Evolutionary conservation across 768 basidiomycete species (phyloP).

Genomic region (Pholiota conissans): DNA sequence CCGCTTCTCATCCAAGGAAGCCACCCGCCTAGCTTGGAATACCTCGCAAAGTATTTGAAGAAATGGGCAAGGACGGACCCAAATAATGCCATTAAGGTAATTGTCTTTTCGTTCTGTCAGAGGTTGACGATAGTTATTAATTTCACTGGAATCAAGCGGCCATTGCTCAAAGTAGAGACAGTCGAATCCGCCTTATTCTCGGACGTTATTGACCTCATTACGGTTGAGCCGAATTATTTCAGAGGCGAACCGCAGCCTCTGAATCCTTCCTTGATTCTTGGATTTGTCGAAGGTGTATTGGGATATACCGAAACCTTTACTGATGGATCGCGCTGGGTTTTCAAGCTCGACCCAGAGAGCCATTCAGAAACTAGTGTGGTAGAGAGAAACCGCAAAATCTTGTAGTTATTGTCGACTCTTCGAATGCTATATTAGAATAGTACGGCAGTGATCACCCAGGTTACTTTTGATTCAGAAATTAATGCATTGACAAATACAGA

Average conservation of each 20-base stretch:
- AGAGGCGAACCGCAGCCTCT: constrained; percentile 15
- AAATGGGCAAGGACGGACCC: constrained; percentile 34
- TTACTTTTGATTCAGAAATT: too few relatives aligned
- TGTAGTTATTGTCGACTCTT: too few relatives aligned
- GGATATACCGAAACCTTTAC: constrained; percentile 36
- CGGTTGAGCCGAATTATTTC: constrained; percentile 28
- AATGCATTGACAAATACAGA: too few relatives aligned
- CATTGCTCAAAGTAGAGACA: constrained; percentile 30
- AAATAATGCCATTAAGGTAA: constrained; percentile 29
- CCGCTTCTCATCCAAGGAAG: constrained; percentile 34
- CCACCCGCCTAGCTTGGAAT: constrained; percentile 36
- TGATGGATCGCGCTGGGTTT: constrained; percentile 29
- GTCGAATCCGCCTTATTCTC: constrained; percentile 34
- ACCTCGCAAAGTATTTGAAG: constrained; percentile 33
- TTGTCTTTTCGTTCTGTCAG: neutral
- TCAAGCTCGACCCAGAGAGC: constrained; percentile 22
- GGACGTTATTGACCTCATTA: constrained; percentile 33
- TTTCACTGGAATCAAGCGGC: constrained; percentile 26
- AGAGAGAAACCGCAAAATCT: neutral
- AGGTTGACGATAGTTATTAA: too few relatives aligned
- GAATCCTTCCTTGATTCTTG: constrained; percentile 35
- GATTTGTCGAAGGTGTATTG: constrained; percentile 39
- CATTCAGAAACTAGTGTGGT: constrained; percentile 14
- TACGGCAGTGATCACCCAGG: too few relatives aligned
- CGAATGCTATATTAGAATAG: too few relatives aligned